Conservation (phyloP, 352 stramenopile genomes). For the Elongisporangium anandrum region DNA sequence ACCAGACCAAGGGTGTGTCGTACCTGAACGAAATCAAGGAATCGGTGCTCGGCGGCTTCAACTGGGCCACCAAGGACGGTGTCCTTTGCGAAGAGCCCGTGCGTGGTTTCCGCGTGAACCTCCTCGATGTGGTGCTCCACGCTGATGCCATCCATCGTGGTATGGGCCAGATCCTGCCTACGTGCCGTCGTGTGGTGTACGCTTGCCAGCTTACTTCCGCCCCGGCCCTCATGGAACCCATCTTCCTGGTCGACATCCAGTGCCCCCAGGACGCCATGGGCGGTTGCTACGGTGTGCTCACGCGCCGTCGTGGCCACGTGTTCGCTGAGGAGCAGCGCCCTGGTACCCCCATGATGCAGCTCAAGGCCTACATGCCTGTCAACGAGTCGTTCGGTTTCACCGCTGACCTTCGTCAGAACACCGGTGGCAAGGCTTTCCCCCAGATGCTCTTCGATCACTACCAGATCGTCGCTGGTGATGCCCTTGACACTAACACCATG, state of each 20-base stretch:
- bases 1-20: conserved; percentile 99
- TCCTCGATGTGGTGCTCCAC: conserved; percentile 99
- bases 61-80: conserved; percentile 97
- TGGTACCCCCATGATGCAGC: conserved; percentile 98
- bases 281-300: conserved; percentile 99
- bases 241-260: conserved; percentile 99
- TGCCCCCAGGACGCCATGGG: conserved; percentile 98
- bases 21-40: conserved; percentile 99
- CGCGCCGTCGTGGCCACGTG: conserved; percentile 97
- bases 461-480: conserved; percentile 93
- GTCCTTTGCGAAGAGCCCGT: conserved; percentile 98
- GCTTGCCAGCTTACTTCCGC: conserved; percentile 93
- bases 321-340: conserved; percentile 98
- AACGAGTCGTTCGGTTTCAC: conserved; percentile 99
- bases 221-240: conserved; percentile 96
- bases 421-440: conserved; percentile 99
- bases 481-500: conserved; percentile 92
- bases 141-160: conserved; percentile 99
- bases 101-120: conserved; percentile 96
- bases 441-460: conserved; percentile 99
- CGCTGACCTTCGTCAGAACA: conserved; percentile 96
- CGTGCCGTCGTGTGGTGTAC: conserved; percentile 97
- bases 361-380: conserved; percentile 99
- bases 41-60: conserved; percentile 97
- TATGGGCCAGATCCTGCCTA: conserved; percentile 99